These are phyloP conservation scores for Pholiota molesta DNA, from an alignment of 768 basidiomycete species.

Conservation along the genomic window DNA sequence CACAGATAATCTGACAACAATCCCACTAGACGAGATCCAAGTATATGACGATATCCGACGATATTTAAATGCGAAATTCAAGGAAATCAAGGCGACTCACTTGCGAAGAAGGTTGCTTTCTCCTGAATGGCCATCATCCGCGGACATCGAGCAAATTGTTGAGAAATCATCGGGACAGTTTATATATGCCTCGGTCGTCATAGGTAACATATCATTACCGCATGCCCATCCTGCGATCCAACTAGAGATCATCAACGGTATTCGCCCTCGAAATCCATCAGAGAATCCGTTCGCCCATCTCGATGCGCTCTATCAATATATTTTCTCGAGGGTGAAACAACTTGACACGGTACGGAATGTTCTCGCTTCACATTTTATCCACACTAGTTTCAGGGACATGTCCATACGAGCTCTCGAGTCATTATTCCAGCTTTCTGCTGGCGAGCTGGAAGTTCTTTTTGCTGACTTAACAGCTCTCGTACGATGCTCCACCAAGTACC, in stretches of 20 bases:
- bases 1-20: background rate
- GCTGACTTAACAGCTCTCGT: background rate
- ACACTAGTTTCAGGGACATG: background rate
- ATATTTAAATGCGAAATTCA: conserved; percentile 8
- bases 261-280: too few relatives aligned
- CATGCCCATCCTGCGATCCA: background rate
- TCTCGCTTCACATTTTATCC: background rate
- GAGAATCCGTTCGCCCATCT: too few relatives aligned
- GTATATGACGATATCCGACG: conserved; percentile 4
- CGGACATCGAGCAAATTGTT: conserved; percentile 2
- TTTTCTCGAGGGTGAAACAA: conserved; percentile 2
- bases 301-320: too few relatives aligned
- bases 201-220: conserved; percentile 6
- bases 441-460: background rate
- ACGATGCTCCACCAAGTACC: background rate
- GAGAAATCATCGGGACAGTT: conserved; percentile 15
- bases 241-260: background rate
- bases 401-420: background rate
- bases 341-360: background rate
- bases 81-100: conserved; percentile 8
- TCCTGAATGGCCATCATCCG: conserved; percentile 4
- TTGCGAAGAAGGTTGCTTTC: conserved; percentile 3
- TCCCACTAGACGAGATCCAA: conserved; percentile 9
- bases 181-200: conserved; percentile 15
- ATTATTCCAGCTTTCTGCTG: background rate